Evolutionary conservation across 208 protist genomes (phyloP), one percentile per base, ranked within the genome.

Genomic region (Acanthamoeba royreba): DNA sequence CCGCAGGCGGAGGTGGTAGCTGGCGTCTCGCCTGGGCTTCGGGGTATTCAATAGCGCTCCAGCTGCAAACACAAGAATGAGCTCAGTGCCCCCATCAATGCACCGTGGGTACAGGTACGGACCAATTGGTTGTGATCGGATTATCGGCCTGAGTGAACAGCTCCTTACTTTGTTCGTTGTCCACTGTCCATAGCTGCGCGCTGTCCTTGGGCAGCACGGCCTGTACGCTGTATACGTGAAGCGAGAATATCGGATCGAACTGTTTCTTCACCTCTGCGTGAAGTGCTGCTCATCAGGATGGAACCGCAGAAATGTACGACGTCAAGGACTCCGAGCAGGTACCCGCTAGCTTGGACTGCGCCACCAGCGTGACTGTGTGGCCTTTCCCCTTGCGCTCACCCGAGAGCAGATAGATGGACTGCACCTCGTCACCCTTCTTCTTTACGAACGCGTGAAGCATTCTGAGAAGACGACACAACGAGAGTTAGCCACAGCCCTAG

Each of bases 211-310:
- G 87, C 31, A 92, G 58, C 45, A 92, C 87, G n/a, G 87, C 87
- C 63, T 92, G 87, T 22, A 92, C 87, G 87, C 87, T 92, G 61
- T 92, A 92, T 4, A 92, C 87, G 40, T 92, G 87, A 52, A 92
- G 42, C 42, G 87, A 92, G 13, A 61, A 92, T 35, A 92, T 25
- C 19, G 53, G 35, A 35, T 33, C 40, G 40, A 92, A 79, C 35
- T 42, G 25, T 42, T 92, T 92, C 87, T 79, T 92, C 13, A 4
- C 28, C 22, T 92, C 87, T 92, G n/a, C n/a, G n/a, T n/a, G n/a
- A n/a, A n/a, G n/a, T n/a, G n/a, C n/a, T n/a, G n/a, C n/a, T n/a
- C n/a, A n/a, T n/a, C n/a, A n/a, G n/a, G n/a, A n/a, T n/a, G n/a
- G n/a, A n/a, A n/a, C 47, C 31, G 8, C 25, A 1, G 40, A 33